Conservation (phyloP, 371 early-diverging fungal species). For the Basidiobolus heterosporus region DNA sequence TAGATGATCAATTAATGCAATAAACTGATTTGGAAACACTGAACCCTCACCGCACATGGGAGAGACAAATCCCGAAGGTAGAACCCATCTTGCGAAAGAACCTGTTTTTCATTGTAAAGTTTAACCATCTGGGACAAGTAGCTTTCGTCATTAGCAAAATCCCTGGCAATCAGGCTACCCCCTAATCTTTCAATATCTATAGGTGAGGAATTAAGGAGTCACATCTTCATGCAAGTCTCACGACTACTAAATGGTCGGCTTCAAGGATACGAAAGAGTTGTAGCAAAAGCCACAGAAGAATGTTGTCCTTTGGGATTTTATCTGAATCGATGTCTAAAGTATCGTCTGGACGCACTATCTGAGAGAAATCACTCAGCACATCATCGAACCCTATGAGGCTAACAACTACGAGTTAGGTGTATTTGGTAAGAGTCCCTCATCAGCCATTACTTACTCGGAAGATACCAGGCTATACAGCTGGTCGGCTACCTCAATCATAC, state of each 20-base stretch:
- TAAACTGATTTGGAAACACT: not conserved
- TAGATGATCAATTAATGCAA: not conserved
- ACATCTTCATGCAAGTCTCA: not conserved
- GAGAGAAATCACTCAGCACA: conserved; percentile 39
- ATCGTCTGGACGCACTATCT: conserved; percentile 33
- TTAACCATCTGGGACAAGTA: conserved; percentile 46
- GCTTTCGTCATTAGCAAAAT: conserved; percentile 53
- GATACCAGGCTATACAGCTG: conserved; percentile 60
- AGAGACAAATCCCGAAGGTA: conserved; percentile 57
- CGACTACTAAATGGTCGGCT: not conserved
- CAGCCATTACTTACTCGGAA: conserved; percentile 16
- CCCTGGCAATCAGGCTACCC: conserved; percentile 28
- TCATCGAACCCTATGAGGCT: conserved; percentile 46
- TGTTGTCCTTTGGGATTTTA: conserved; percentile 47
- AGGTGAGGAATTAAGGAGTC: not conserved
- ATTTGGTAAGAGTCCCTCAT: not conserved
- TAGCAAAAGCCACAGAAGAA: conserved; percentile 50
- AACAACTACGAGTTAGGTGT: not conserved
- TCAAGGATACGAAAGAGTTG: conserved; percentile 44
- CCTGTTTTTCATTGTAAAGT: conserved; percentile 59
- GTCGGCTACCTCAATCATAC: conserved; percentile 60
- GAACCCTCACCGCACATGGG: conserved; percentile 36
- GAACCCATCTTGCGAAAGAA: conserved; percentile 52
- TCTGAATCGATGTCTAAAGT: conserved; percentile 11
- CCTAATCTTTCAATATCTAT: conserved; percentile 41